Base-by-base conservation (phyloP, 805 yeast species). In the Kodamaea kakaduensis region DNA sequence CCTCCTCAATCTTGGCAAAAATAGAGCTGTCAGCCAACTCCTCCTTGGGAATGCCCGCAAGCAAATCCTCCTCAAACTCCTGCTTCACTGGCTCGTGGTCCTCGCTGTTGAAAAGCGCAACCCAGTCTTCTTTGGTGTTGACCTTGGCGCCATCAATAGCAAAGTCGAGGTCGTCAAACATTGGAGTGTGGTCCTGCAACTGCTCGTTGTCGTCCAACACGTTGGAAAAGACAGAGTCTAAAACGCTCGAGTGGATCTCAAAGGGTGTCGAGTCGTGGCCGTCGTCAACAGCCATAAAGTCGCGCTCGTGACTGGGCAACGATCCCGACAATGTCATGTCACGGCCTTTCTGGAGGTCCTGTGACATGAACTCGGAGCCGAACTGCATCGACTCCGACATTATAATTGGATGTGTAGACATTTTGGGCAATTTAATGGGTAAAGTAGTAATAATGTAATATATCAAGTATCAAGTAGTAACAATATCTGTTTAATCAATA, bases 141-240 rank as follows among this genome's bases (percentile, higher is more conserved):
- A 54, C 63, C 46, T 58, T 57, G 31, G 54, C 49, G 35, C 69
- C 68, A 38, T 65, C 70, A 18, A 64, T 52, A 35, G 64, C 58
- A 36, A 63, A 64, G 43, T 66, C 74, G 41, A 58, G 50, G 37
- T 77, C 77, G 49, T 77, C 82, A 47, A 80, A 80, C 74, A 79
- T 73, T 38, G 84, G 81, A 48, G 78, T 66, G 34, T 58, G 53
- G 45, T 71, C 75, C 37, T 52, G 55, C 36, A 54, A 43, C 28
- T 51, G 53, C 40, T 49, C 52, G 39, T 45, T 38, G 33, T 58
- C 65, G 41, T 61, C 69, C 52, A 64, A 54, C 27, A 49, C 52
- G 42, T 52, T 54, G 22, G 67, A 58, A 47, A 76, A 74, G 23
- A 74, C 74, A 9, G 78, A 71, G 34, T 73, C 75, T 46, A 76